These are phyloP conservation scores for Rhodotorula sp. DNA, from an alignment of 1,284 basidiomycete species.

Conservation along the genomic window DNA sequence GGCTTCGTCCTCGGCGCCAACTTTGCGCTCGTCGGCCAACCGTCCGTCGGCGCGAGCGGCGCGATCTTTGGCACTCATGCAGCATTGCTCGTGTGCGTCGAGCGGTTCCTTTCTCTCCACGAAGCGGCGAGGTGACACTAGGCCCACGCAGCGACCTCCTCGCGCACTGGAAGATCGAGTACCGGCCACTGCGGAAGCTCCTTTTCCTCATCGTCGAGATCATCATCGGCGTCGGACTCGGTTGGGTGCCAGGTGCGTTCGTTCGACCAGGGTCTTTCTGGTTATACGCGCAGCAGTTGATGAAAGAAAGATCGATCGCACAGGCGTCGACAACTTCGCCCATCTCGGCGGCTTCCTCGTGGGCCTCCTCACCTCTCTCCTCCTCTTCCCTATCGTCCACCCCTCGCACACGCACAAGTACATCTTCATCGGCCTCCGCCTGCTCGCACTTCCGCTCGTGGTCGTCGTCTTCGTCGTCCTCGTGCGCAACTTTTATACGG, in stretches of 20 bases:
- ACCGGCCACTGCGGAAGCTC: slow-evolving; percentile 72
- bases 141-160: slow-evolving; percentile 61
- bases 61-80: slow-evolving; percentile 91
- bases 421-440: slow-evolving; percentile 71
- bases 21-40: slow-evolving; percentile 79
- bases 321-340: slow-evolving; percentile 52
- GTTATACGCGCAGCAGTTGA: too few relatives aligned
- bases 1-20: slow-evolving; percentile 73
- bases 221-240: slow-evolving; percentile 77
- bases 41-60: slow-evolving; percentile 88
- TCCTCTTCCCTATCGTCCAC: slow-evolving; percentile 83
- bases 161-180: slow-evolving; percentile 87
- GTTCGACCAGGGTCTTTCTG: neutral
- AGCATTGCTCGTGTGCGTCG: slow-evolving; percentile 60
- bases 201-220: slow-evolving; percentile 81
- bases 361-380: slow-evolving; percentile 72
- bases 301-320: neutral
- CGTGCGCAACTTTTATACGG: slow-evolving; percentile 83
- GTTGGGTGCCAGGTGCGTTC: slow-evolving; percentile 60
- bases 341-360: slow-evolving; percentile 54
- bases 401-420: slow-evolving; percentile 65
- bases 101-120: too few relatives aligned
- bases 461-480: slow-evolving; percentile 79
- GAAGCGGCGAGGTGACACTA: neutral
- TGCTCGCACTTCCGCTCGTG: slow-evolving; percentile 69